Evolutionary conservation across 1,284 basidiomycete species (phyloP).

Genomic region (Sporisorium iseilematis-ciliati): DNA sequence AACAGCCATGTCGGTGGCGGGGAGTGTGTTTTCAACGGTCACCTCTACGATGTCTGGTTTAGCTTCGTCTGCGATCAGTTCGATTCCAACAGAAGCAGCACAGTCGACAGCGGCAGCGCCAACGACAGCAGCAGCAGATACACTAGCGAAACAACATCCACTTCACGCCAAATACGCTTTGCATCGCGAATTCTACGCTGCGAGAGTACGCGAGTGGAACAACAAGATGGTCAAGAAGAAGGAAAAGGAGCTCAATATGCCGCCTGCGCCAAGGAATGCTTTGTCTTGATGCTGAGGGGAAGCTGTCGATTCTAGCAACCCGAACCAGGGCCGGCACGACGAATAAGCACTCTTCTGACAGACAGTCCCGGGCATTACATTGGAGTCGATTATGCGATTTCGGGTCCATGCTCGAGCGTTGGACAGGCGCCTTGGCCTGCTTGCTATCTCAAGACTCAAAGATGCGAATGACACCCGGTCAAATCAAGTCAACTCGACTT

Average conservation of each 20-base stretch:
- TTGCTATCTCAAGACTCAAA: neutral
- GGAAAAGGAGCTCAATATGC: conserved; percentile 54
- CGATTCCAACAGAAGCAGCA: conserved; percentile 17
- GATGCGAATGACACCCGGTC: neutral
- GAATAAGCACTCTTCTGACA: too few species aligned
- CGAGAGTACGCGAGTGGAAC: conserved; percentile 51
- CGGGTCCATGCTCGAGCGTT: neutral
- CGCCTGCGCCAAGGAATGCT: conserved; percentile 40
- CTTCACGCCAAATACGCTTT: conserved; percentile 53
- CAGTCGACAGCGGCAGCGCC: conserved; percentile 12
- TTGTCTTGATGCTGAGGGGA: conserved; percentile 11
- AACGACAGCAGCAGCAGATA: conserved; percentile 11
- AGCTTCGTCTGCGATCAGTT: conserved; percentile 28
- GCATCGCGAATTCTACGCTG: conserved; percentile 59
- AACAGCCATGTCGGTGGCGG: conserved; percentile 30
- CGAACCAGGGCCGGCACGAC: neutral
- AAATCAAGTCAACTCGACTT: neutral
- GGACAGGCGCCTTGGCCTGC: neutral
- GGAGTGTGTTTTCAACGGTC: conserved; percentile 43
- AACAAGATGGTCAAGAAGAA: conserved; percentile 45
- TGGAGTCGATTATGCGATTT: too few species aligned
- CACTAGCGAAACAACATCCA: conserved; percentile 27
- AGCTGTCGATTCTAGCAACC: neutral
- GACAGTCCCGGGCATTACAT: too few species aligned
- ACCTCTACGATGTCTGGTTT: conserved; percentile 43